Percentiles rank a stretch among this genome's conserved stretches.
phyloP scores from a whole-genome alignment of 495 filamentous ascomycete species.

The Talaromyces ruber region DNA sequence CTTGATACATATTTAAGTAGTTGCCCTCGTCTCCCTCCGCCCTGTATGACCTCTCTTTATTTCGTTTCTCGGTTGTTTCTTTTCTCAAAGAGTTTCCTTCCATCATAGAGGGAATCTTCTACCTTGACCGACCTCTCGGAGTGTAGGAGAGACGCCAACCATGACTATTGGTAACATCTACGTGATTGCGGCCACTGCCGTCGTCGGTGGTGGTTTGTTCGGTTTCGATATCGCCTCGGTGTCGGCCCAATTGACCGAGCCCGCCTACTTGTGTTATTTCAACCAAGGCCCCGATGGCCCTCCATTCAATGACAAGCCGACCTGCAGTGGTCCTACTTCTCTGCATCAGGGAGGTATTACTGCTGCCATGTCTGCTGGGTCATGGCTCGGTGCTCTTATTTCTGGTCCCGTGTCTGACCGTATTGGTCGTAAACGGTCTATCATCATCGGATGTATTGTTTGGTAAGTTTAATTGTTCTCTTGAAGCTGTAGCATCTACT shows the following conservation, averaged over 20 bases:
- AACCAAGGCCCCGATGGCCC: constrained; percentile 30
- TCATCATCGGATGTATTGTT: constrained; percentile 54
- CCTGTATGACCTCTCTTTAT: background rate
- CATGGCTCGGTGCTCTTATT: constrained; percentile 60
- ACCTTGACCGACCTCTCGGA: background rate
- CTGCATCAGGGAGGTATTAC: constrained; percentile 52
- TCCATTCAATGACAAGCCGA: constrained; percentile 9
- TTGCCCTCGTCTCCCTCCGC: background rate
- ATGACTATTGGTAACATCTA: constrained; percentile 57
- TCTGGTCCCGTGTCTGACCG: constrained; percentile 61
- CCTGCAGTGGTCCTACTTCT: constrained; percentile 40
- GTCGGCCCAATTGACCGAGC: constrained; percentile 61
- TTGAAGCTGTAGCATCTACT: background rate
- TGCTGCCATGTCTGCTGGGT: constrained; percentile 66
- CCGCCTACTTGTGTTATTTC: constrained; percentile 58
- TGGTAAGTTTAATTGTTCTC: constrained; percentile 37
- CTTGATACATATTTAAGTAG: background rate
- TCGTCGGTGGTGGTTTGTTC: constrained; percentile 73
- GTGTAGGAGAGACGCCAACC: background rate
- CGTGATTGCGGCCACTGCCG: constrained; percentile 63
- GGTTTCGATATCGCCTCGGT: constrained; percentile 80
- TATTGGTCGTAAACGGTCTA: constrained; percentile 57
- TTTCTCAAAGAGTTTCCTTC: background rate
- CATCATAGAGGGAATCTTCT: background rate
- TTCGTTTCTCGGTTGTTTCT: background rate